Evolutionary conservation across 106 monocot species (phyloP).

Genomic region (Triglochin maritima): DNA sequence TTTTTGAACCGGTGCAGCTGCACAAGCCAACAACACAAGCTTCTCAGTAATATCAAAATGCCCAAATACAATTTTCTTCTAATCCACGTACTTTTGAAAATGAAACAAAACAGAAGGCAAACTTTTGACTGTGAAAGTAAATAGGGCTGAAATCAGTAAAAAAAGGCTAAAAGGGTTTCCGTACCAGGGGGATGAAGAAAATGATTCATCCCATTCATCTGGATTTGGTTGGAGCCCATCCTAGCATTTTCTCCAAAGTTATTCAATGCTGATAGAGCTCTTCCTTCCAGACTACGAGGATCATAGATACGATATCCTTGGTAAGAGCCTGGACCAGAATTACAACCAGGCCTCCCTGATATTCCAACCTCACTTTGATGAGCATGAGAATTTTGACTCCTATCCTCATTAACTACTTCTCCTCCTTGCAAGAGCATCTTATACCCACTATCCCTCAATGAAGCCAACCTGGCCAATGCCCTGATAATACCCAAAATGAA

Average conservation of each 20-base stretch:
- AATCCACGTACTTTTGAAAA: too few relatives aligned
- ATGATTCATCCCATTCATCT: constrained; percentile 8
- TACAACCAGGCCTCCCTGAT: constrained; percentile 16
- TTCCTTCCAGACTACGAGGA: constrained; percentile 42
- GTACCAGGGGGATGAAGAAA: constrained; percentile 30
- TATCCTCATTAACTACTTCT: constrained; percentile 35
- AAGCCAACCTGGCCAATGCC: constrained; percentile 62
- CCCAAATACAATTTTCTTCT: too few relatives aligned
- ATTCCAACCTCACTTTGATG: constrained; percentile 4
- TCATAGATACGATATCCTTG: constrained; percentile 23
- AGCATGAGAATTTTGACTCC: constrained; percentile 1
- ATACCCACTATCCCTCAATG: constrained; percentile 67
- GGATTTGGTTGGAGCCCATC: constrained; percentile 29
- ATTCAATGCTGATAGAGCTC: constrained; percentile 67
- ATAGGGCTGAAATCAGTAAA: neutral
- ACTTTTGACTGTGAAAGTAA: too few relatives aligned
- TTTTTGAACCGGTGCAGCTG: constrained; percentile 28
- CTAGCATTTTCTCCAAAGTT: constrained; percentile 72
- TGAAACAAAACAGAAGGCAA: too few relatives aligned
- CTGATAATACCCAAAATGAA: constrained; percentile 14
- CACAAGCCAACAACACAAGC: constrained; percentile 9
- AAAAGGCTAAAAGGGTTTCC: neutral
- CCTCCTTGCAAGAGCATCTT: constrained; percentile 93
- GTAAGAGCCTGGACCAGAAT: constrained; percentile 5
- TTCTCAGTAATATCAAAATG: neutral